A percentile compares a stretch with the other conserved stretches of the same genome.
These are phyloP conservation scores for Yarrowia divulgata DNA, from an alignment of 805 yeast species.

Conservation along the genomic window DNA sequence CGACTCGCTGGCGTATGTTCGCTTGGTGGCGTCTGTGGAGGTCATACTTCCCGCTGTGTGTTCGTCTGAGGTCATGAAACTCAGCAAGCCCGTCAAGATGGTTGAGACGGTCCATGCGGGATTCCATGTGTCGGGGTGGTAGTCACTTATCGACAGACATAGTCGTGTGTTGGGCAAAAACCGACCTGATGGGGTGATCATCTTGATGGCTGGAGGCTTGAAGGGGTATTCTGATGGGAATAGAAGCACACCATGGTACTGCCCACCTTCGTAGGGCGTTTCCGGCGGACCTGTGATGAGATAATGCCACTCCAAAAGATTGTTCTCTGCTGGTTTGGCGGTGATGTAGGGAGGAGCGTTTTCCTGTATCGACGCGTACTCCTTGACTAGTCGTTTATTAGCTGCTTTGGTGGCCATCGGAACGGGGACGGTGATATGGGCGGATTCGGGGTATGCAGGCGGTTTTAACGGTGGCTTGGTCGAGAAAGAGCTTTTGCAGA, in stretches of 20 bases:
- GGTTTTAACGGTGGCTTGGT: neutral
- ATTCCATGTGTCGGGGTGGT: constrained; percentile 94
- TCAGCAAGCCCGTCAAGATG: constrained; percentile 81
- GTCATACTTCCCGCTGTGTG: constrained; percentile 81
- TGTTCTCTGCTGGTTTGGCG: constrained; percentile 87
- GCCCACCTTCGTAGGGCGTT: constrained; percentile 86
- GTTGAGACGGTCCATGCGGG: constrained; percentile 97
- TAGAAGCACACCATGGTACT: constrained; percentile 84
- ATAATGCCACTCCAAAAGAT: constrained; percentile 93
- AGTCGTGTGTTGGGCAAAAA: constrained; percentile 72
- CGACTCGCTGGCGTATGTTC: constrained; percentile 64
- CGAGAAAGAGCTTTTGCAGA: neutral
- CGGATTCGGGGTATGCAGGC: neutral
- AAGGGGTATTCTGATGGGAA: constrained; percentile 89
- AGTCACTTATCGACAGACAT: constrained; percentile 90
- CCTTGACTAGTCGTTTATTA: constrained; percentile 65
- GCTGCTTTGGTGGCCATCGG: constrained; percentile 51
- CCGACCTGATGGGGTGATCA: constrained; percentile 87
- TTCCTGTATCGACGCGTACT: constrained; percentile 76
- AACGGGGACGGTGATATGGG: neutral
- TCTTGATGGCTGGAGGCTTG: constrained; percentile 85
- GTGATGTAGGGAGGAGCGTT: constrained; percentile 84
- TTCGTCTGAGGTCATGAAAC: constrained; percentile 92
- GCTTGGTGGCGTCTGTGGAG: constrained; percentile 67
- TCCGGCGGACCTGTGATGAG: constrained; percentile 90